A percentile compares a stretch with the other conserved stretches of the same genome.
phyloP scores from a whole-genome alignment of 495 filamentous ascomycete species.

The Penicillium alfredii region DNA sequence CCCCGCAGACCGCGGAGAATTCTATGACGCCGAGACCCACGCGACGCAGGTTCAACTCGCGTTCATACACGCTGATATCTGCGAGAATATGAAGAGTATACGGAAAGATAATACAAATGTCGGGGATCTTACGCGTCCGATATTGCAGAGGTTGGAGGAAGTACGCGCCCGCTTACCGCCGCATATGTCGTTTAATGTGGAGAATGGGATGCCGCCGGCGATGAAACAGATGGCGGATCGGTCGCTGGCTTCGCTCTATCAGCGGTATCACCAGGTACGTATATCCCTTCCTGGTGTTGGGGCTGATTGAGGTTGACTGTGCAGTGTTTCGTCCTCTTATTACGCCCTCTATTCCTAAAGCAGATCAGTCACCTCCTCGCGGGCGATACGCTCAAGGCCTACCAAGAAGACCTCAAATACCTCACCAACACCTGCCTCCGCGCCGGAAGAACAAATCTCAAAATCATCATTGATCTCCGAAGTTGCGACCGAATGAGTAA shows the following conservation, averaged over 20 bases:
- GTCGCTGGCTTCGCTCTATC: not conserved
- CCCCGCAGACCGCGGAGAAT: not conserved
- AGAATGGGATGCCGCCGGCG: not conserved
- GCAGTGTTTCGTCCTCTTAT: slow-evolving; percentile 1
- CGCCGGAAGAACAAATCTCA: too few relatives aligned
- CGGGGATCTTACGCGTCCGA: too few relatives aligned
- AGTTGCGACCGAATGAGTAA: too few relatives aligned
- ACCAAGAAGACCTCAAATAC: not conserved
- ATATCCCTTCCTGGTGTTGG: too few relatives aligned
- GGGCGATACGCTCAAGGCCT: not conserved
- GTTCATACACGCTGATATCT: not conserved
- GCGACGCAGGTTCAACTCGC: slow-evolving; percentile 1
- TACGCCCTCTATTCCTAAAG: not conserved
- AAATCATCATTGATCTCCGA: too few relatives aligned
- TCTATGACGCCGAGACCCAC: not conserved
- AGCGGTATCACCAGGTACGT: slow-evolving; percentile 3
- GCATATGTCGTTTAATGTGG: not conserved
- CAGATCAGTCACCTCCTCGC: not conserved
- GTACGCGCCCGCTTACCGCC: too few relatives aligned
- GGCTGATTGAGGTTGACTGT: too few relatives aligned
- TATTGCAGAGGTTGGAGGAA: too few relatives aligned
- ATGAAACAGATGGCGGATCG: too few relatives aligned
- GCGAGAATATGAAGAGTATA: not conserved
- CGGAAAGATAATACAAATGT: too few relatives aligned
- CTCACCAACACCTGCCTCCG: too few relatives aligned